Percentiles rank a stretch among this genome's conserved stretches.
Conservation (phyloP, 176 grass and related monocot species). For the Rhynchospora tenuis region DNA sequence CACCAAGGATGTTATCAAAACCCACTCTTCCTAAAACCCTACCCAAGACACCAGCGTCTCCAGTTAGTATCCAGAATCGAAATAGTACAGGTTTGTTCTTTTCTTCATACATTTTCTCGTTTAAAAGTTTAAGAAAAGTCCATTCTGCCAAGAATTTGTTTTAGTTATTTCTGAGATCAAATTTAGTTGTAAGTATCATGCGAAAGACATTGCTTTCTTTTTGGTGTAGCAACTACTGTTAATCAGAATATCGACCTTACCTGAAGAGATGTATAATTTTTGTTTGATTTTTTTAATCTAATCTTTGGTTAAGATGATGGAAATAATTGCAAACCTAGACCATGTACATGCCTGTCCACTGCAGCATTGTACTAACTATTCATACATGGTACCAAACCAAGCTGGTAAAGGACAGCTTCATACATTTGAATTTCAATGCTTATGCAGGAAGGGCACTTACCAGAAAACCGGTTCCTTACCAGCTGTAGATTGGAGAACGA, state of each 20-base stretch:
- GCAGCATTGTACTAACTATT: neutral
- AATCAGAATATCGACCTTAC: neutral
- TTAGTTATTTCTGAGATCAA: neutral
- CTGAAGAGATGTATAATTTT: neutral
- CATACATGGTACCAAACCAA: neutral
- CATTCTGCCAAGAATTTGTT: neutral
- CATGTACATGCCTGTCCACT: neutral
- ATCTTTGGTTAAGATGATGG: neutral
- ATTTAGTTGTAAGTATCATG: neutral
- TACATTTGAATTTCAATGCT: neutral
- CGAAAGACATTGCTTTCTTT: too few species aligned
- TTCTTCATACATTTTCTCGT: neutral
- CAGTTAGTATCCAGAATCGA: conserved; percentile 40
- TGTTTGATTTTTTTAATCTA: neutral
- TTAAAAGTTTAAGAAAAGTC: neutral
- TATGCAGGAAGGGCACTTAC: conserved; percentile 41
- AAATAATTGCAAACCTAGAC: neutral
- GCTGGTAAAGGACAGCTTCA: neutral
- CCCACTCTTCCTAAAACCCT: conserved; percentile 39
- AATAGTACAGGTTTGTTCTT: conserved; percentile 51
- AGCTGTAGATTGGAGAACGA: too few species aligned
- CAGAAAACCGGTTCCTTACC: conserved; percentile 27
- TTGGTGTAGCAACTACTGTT: too few species aligned
- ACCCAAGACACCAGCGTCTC: conserved; percentile 20
- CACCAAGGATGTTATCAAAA: conserved; percentile 57